phyloP scores from a whole-genome alignment of 345 rosid genomes.

The Bruguiera gymnorhiza region DNA sequence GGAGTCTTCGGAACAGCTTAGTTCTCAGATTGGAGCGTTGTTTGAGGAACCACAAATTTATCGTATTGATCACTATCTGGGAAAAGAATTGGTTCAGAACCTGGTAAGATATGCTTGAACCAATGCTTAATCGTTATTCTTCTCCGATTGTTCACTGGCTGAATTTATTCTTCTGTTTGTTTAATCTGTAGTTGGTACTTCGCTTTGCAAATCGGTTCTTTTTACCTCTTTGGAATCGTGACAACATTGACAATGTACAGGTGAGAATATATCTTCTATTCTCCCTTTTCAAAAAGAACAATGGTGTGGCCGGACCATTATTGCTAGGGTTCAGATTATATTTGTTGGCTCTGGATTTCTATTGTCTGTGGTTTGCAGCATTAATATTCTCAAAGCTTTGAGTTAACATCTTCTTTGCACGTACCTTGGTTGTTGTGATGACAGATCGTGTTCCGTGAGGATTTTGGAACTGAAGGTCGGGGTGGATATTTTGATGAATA shows the following conservation, averaged over 20 bases:
- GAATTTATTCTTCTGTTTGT: slow-evolving; percentile 20
- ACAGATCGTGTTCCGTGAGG: slow-evolving; percentile 95
- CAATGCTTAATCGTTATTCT: slow-evolving; percentile 6
- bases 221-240: slow-evolving; percentile 97
- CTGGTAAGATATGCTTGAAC: slow-evolving; percentile 49
- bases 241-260: slow-evolving; percentile 93
- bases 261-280: slow-evolving; percentile 37
- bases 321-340: no score
- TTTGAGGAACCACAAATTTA: slow-evolving; percentile 90
- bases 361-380: no score
- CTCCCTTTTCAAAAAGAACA: not conserved
- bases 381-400: no score
- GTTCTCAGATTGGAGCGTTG: slow-evolving; percentile 81
- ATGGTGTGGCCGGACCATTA: no score
- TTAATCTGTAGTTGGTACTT: slow-evolving; percentile 73
- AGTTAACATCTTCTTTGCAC: not conserved
- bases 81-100: slow-evolving; percentile 97
- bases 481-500: slow-evolving; percentile 99
- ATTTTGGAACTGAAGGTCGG: slow-evolving; percentile 97
- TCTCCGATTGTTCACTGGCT: slow-evolving; percentile 15
- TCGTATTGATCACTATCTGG: slow-evolving; percentile 93
- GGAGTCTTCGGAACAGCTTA: slow-evolving; percentile 77
- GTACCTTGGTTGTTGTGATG: slow-evolving; percentile 15
- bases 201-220: slow-evolving; percentile 96
- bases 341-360: no score